Conservation (phyloP, 805 yeast genomes). For the Candida stauntonica region DNA sequence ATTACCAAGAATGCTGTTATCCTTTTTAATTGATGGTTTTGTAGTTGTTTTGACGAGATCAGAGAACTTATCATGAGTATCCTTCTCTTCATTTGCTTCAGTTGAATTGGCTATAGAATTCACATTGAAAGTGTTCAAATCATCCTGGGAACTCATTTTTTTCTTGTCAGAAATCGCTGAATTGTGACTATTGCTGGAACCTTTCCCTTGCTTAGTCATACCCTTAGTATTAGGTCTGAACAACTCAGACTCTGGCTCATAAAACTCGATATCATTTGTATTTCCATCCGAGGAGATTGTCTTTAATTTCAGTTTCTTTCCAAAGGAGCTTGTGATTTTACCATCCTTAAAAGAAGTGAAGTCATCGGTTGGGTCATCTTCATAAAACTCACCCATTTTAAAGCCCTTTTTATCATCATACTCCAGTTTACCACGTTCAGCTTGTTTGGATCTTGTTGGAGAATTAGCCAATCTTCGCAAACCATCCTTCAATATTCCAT, state of each 20-base stretch:
- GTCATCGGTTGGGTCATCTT: too few species aligned
- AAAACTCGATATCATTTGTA: slow-evolving; percentile 6
- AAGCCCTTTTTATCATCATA: too few species aligned
- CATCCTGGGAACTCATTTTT: neutral
- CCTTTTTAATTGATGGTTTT: neutral
- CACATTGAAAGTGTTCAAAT: neutral
- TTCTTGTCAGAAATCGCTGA: neutral
- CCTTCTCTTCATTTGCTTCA: neutral
- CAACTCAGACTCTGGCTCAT: slow-evolving; percentile 9
- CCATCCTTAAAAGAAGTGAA: neutral
- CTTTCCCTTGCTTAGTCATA: too few species aligned
- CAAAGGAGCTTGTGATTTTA: neutral
- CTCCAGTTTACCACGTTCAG: too few species aligned
- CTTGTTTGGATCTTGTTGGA: neutral
- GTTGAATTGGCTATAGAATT: neutral
- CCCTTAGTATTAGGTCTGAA: slow-evolving; percentile 1
- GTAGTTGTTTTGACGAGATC: slow-evolving; percentile 1
- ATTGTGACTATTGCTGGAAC: slow-evolving; percentile 3
- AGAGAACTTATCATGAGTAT: slow-evolving; percentile 4
- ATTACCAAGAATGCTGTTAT: neutral
- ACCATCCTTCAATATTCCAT: slow-evolving; percentile 4
- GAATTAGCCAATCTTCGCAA: slow-evolving; percentile 2
- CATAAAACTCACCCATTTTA: too few species aligned
- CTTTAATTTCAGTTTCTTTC: slow-evolving; percentile 1
- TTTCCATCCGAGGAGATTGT: neutral